Conservation (phyloP, 192 early-diverging fungal species). For the Coemansia sp. region DNA sequence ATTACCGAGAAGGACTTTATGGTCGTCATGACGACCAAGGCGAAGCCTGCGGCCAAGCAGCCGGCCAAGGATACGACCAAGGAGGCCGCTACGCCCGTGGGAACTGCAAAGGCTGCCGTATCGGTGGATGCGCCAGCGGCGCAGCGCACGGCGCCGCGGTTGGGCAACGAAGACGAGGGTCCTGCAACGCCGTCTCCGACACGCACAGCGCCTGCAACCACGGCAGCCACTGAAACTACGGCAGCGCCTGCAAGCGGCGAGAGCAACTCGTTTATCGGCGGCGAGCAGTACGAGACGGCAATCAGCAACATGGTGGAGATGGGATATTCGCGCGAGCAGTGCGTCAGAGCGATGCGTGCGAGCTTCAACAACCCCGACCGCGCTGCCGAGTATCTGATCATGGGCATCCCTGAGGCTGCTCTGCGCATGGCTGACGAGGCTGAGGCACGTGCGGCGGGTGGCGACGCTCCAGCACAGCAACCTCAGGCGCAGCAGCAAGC, state of each 20-base stretch:
- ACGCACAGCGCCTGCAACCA: slow-evolving; percentile 24
- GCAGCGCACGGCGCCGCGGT: slow-evolving; percentile 28
- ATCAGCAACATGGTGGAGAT: slow-evolving; percentile 90
- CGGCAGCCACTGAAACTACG: neutral
- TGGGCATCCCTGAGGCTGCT: slow-evolving; percentile 53
- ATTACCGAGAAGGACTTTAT: slow-evolving; percentile 92
- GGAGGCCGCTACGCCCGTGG: slow-evolving; percentile 44
- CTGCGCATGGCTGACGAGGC: slow-evolving; percentile 38
- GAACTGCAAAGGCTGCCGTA: slow-evolving; percentile 33
- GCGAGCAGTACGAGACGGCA: slow-evolving; percentile 75
- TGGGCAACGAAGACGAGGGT: slow-evolving; percentile 38
- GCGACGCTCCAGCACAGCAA: slow-evolving; percentile 27
- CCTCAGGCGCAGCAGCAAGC: slow-evolving; percentile 13
- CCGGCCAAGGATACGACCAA: slow-evolving; percentile 46
- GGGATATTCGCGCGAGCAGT: slow-evolving; percentile 88
- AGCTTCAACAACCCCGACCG: slow-evolving; percentile 97
- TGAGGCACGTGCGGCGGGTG: slow-evolving; percentile 17
- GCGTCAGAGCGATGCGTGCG: slow-evolving; percentile 87
- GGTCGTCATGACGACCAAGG: slow-evolving; percentile 93
- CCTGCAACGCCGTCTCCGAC: slow-evolving; percentile 50
- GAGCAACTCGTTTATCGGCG: slow-evolving; percentile 50
- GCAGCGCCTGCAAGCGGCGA: neutral
- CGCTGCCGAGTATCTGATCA: slow-evolving; percentile 94
- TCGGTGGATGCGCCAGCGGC: slow-evolving; percentile 43
- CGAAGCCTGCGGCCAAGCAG: slow-evolving; percentile 26